Evolutionary conservation across 306 rosid species (phyloP), one percentile per base, ranked within the genome.

Genomic region (Rubus parviflorus): DNA sequence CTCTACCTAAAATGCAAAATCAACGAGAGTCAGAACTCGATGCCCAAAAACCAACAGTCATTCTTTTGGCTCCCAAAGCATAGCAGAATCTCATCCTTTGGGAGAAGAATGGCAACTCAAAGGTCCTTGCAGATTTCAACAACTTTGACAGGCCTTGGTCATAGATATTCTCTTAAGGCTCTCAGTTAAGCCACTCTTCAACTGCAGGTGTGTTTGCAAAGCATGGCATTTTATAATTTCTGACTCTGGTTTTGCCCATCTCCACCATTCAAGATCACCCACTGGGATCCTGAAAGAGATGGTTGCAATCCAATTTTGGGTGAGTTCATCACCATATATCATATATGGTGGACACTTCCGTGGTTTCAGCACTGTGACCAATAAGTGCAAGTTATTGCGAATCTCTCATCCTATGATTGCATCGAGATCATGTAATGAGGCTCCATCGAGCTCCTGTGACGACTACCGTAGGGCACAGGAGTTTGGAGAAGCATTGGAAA

Each of bases 151-250:
- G 30, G 61, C 23, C 22, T 7, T n/a, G 25, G 30, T 54, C 61
- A 20, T 54, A 3, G 12, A 54, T n/a, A 54, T 54, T 7, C 61
- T 54, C 61, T 54, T 23, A 19, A 54, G 61, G 61, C 65, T 51
- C 58, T 17, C 66, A 40, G 15, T 52, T 9, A 66, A 40, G 38
- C 0, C 23, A 67, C 38, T 66, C 66, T 52, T 66, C 43, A 53
- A 15, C 45, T 76, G 66, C 80, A 66, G 42, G 30, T 51, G 64
- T 30, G 66, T 65, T 64, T 76, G 79, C 65, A 76, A 76, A 40
- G 23, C 13, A 15, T 76, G 73, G 79, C 49, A 47, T 40, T 46
- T 11, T 41, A 13, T 66, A n/a, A 76, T n/a, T 20, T 49, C 53
- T n/a, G 12, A 51, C 22, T 61, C 65, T 40, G 65, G 57, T 25